Conservation (phyloP, 352 stramenopile species). For the Phytophthora pseudosyringae region DNA sequence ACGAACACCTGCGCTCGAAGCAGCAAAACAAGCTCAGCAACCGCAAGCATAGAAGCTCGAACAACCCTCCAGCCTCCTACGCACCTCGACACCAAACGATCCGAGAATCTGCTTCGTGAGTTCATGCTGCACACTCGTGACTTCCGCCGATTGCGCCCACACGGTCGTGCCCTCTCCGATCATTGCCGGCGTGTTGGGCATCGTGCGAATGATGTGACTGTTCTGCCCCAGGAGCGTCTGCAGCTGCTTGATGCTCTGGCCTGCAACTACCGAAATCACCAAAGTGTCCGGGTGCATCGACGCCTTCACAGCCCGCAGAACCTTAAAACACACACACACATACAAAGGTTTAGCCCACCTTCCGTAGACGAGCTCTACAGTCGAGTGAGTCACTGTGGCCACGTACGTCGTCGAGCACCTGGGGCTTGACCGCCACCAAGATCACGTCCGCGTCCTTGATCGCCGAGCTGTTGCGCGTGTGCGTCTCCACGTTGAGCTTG, state of each 20-base stretch:
- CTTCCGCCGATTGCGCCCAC: constrained; percentile 85
- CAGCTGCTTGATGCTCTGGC: constrained; percentile 79
- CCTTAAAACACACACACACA: constrained; percentile 26
- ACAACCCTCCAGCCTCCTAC: neutral
- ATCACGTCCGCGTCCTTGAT: constrained; percentile 90
- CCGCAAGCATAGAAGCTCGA: neutral
- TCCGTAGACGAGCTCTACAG: too few species aligned
- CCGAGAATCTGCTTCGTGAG: constrained; percentile 88
- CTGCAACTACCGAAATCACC: constrained; percentile 87
- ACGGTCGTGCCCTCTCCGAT: constrained; percentile 96
- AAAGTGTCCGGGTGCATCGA: constrained; percentile 64
- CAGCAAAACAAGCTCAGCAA: neutral
- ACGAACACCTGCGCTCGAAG: constrained; percentile 82
- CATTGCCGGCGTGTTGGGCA: constrained; percentile 97
- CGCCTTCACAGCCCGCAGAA: constrained; percentile 68
- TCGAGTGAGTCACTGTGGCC: too few species aligned
- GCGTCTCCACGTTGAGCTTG: constrained; percentile 59
- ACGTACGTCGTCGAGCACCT: constrained; percentile 90
- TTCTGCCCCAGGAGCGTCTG: constrained; percentile 61
- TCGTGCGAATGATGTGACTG: constrained; percentile 91
- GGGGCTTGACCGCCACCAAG: constrained; percentile 94
- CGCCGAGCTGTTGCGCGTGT: constrained; percentile 63
- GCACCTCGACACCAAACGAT: constrained; percentile 91
- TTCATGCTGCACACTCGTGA: constrained; percentile 77
- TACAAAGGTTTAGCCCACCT: neutral